Evolutionary conservation across 495 filamentous ascomycete genomes (phyloP).

Genomic region (Neurospora terricola): DNA sequence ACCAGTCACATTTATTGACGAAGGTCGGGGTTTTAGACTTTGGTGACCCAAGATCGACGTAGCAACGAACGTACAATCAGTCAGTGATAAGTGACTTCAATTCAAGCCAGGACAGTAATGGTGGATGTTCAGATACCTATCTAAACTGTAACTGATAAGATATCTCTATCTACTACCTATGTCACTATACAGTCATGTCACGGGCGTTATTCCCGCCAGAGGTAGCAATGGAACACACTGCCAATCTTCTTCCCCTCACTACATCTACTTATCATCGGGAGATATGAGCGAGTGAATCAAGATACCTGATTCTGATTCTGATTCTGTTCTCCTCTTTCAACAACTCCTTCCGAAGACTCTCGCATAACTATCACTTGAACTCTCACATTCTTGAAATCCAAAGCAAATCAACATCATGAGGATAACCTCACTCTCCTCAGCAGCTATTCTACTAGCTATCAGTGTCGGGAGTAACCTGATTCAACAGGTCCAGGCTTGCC

Average conservation of each 20-base stretch:
- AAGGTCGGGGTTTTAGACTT: background rate
- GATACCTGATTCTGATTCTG: background rate
- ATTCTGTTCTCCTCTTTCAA: background rate
- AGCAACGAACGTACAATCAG: background rate
- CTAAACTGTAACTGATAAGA: too few relatives aligned
- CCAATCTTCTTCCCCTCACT: too few relatives aligned
- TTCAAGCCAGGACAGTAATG: too few relatives aligned
- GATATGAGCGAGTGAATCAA: background rate
- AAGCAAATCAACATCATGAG: background rate
- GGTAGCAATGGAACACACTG: too few relatives aligned
- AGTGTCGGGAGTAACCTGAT: too few relatives aligned
- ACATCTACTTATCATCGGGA: too few relatives aligned
- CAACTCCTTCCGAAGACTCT: background rate
- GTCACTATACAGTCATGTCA: too few relatives aligned
- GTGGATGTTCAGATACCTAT: too few relatives aligned
- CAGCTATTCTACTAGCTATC: background rate
- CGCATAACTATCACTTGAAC: background rate
- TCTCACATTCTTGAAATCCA: background rate
- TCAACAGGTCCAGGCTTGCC: constrained; percentile 7
- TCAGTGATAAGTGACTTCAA: too few relatives aligned
- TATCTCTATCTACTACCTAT: too few relatives aligned
- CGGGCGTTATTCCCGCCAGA: too few relatives aligned
- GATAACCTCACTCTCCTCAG: background rate
- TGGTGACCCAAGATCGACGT: background rate
- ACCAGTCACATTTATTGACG: background rate